Evolutionary conservation across 371 early-diverging fungal genomes (phyloP).

Genomic region (Nematocida sp.): DNA sequence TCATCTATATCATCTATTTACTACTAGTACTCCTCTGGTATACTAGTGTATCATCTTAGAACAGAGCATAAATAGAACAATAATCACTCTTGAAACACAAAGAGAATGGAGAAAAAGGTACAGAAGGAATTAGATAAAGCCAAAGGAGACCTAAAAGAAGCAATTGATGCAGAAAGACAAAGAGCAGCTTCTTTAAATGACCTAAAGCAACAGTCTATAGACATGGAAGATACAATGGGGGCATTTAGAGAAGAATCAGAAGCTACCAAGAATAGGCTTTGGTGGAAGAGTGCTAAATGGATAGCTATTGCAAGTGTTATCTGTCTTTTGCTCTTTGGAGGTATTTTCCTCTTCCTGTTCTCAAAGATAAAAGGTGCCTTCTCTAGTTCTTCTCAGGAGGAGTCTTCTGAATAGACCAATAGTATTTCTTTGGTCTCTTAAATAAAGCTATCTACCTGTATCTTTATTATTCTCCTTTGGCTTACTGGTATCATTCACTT

Average conservation of each 20-base stretch:
- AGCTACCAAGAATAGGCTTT: slow-evolving; percentile 54
- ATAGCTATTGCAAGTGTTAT: slow-evolving; percentile 34
- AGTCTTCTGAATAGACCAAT: neutral
- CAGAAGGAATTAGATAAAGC: slow-evolving; percentile 60
- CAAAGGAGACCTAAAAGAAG: slow-evolving; percentile 58
- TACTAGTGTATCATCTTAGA: too few relatives aligned
- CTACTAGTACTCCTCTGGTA: too few relatives aligned
- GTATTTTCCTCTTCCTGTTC: slow-evolving; percentile 20
- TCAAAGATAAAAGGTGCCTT: slow-evolving; percentile 23
- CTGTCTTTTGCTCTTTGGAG: slow-evolving; percentile 40
- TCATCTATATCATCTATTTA: neutral
- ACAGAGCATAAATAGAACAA: neutral
- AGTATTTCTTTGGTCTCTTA: neutral
- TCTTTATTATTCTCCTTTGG: neutral
- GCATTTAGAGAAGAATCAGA: slow-evolving; percentile 46
- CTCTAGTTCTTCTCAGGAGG: neutral
- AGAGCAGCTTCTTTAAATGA: slow-evolving; percentile 50
- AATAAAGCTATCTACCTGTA: neutral
- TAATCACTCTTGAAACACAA: neutral
- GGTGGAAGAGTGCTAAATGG: slow-evolving; percentile 58
- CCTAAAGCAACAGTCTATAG: slow-evolving; percentile 45
- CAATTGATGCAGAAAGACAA: slow-evolving; percentile 58
- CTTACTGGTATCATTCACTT: neutral
- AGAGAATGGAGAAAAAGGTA: slow-evolving; percentile 55
- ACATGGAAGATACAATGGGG: slow-evolving; percentile 50